Evolutionary conservation across 352 stramenopile genomes (phyloP), one percentile per base, ranked within the genome.

Genomic region (Albugo candida): DNA sequence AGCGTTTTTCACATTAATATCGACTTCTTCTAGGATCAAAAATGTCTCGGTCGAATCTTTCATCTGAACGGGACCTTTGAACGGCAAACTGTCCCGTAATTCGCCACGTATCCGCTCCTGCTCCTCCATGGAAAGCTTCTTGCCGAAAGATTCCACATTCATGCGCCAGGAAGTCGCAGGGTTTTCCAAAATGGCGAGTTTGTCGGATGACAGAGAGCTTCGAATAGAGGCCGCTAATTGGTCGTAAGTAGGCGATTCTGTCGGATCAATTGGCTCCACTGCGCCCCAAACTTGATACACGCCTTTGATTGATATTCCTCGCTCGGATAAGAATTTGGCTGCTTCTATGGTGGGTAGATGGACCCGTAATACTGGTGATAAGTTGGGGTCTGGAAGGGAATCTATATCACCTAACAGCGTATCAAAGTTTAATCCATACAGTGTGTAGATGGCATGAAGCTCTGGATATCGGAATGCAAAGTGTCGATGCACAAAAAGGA

Each of bases 391-490:
- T 5, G 66, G 67, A 19, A 75, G 53, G n/a, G 61, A 47, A 27
- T 41, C 39, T 6, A 47, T 59, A 27, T 66, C 42, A n/a, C 41
- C 42, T 10, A 68, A 67, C 14, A 62, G 51, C 11, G 62, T 59
- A 2, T 57, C 41, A 13, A 61, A 51, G 10, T 49, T 46, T 1
- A 87, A 58, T 2, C 60, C 41, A 43, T 86, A 73, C 51, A 91
- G 54, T 39, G 61, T 64, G 38, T 87, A 58, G 49, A 91, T 53
- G 27, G 77, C 71, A 54, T 84, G 69, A 27, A 91, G 56, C 54
- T 91, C 77, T 16, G 77, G 72, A 48, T 86, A 83, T 16, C 77
- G 71, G 57, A 87, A 87, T 42, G 77, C 63, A 35, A 83, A 86
- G 65, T 86, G 73, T 41, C 73, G 70, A 49, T 86, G 73, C 58